These are phyloP conservation scores for Coprinellus micaceus DNA, from an alignment of 768 basidiomycete species.

Conservation along the genomic window DNA sequence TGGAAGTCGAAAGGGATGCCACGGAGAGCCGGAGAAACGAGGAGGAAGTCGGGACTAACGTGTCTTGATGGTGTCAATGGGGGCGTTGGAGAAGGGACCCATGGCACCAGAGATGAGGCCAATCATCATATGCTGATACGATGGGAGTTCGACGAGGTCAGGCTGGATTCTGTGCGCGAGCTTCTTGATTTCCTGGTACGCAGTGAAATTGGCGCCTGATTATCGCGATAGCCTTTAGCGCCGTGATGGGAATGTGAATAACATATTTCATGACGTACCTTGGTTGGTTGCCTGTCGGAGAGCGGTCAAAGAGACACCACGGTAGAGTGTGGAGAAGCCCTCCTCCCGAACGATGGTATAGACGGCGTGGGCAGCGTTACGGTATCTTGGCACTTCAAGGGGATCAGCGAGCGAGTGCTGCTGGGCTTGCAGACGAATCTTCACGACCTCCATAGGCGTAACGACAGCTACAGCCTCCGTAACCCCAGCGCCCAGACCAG, in stretches of 20 bases:
- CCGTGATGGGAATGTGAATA: neutral
- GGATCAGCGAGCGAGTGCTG: conserved; percentile 97
- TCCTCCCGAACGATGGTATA: conserved; percentile 94
- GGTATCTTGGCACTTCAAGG: conserved; percentile 86
- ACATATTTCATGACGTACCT: conserved; percentile 41
- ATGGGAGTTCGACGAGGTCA: conserved; percentile 73
- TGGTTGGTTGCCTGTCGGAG: conserved; percentile 97
- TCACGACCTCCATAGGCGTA: conserved; percentile 99
- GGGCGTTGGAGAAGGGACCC: conserved; percentile 98
- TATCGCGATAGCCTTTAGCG: neutral
- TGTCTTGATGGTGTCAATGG: conserved; percentile 93
- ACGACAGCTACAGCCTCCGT: conserved; percentile 94
- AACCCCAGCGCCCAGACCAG: conserved; percentile 92
- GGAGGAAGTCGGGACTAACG: conserved; percentile 44
- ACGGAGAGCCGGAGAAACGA: neutral
- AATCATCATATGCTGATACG: conserved; percentile 93
- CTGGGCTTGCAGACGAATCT: conserved; percentile 96
- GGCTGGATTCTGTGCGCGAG: conserved; percentile 76
- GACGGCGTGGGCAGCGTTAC: conserved; percentile 95
- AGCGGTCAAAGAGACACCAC: conserved; percentile 92
- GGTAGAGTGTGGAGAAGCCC: conserved; percentile 78
- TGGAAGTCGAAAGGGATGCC: neutral
- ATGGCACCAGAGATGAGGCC: conserved; percentile 95
- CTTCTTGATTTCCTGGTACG: conserved; percentile 95
- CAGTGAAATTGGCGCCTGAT: conserved; percentile 91